phyloP scores from a whole-genome alignment of 169 alveolate species.

The Plasmodium gaboni region DNA sequence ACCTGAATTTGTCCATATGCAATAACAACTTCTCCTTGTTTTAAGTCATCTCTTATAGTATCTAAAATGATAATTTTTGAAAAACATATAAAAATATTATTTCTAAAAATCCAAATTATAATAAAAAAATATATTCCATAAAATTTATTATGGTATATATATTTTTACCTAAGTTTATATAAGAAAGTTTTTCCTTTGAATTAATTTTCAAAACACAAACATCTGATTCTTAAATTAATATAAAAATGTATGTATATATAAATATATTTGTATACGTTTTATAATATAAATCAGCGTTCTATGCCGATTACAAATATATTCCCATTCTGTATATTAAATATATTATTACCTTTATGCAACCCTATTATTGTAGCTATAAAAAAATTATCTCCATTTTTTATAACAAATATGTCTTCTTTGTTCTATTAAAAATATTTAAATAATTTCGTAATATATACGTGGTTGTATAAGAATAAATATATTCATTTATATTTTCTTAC shows the following conservation, averaged over 20 bases:
- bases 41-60: slow-evolving; percentile 28
- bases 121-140: background rate
- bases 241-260: background rate
- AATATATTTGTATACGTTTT: background rate
- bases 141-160: background rate
- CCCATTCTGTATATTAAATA: background rate
- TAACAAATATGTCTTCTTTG: slow-evolving; percentile 40
- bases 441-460: background rate
- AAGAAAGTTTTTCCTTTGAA: slow-evolving; percentile 28
- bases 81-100: background rate
- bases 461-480: background rate
- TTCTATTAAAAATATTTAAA: slow-evolving; percentile 17
- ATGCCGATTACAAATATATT: background rate
- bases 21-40: slow-evolving; percentile 55
- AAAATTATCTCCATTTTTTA: slow-evolving; percentile 54
- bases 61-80: slow-evolving; percentile 12
- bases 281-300: background rate
- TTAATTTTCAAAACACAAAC: slow-evolving; percentile 62
- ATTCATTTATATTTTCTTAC: slow-evolving; percentile 14
- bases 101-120: background rate
- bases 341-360: slow-evolving; percentile 45
- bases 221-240: slow-evolving; percentile 26
- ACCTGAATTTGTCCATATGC: slow-evolving; percentile 74
- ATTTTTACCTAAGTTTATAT: slow-evolving; percentile 40
- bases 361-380: slow-evolving; percentile 38